phyloP scores from a whole-genome alignment of 2,329 filamentous ascomycete genomes.

The Trichoderma asperellum region DNA sequence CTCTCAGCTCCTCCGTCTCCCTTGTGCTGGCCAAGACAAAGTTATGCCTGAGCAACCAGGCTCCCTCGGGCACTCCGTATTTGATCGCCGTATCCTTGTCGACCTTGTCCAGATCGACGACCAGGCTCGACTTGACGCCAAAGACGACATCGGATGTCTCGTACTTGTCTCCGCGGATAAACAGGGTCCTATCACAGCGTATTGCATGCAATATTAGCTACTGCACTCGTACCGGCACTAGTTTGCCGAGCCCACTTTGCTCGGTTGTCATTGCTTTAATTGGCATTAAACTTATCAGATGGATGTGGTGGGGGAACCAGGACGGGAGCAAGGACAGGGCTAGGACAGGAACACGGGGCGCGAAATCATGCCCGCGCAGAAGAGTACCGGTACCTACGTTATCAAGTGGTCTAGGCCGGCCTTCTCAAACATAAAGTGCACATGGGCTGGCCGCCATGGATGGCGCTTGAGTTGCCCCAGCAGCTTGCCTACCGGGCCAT shows the following conservation, averaged over 20 bases:
- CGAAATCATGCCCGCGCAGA: not conserved
- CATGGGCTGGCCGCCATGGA: slow-evolving; percentile 74
- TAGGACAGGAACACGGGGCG: not conserved
- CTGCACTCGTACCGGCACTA: not conserved
- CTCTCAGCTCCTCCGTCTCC: slow-evolving; percentile 68
- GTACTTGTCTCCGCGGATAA: slow-evolving; percentile 77
- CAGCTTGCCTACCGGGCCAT: slow-evolving; percentile 79
- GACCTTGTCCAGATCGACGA: slow-evolving; percentile 64
- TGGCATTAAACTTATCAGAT: not conserved
- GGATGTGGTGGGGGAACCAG: not conserved
- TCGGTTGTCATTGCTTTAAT: not conserved
- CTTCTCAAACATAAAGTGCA: slow-evolving; percentile 91
- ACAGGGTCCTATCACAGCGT: slow-evolving; percentile 63
- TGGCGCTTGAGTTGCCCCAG: slow-evolving; percentile 70
- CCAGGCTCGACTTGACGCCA: slow-evolving; percentile 78
- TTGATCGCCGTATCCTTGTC: slow-evolving; percentile 56
- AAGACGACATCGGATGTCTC: slow-evolving; percentile 85
- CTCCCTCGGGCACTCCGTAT: slow-evolving; percentile 67
- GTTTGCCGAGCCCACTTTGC: not conserved
- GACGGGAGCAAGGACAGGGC: not conserved
- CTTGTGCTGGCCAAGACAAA: slow-evolving; percentile 63
- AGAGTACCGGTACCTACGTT: slow-evolving; percentile 62
- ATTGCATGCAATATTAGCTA: slow-evolving; percentile 1
- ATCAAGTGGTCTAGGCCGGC: slow-evolving; percentile 77
- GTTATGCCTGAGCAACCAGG: slow-evolving; percentile 68